Evolutionary conservation across 495 filamentous ascomycete species (phyloP).

Genomic region (Penicillium paradoxum): DNA sequence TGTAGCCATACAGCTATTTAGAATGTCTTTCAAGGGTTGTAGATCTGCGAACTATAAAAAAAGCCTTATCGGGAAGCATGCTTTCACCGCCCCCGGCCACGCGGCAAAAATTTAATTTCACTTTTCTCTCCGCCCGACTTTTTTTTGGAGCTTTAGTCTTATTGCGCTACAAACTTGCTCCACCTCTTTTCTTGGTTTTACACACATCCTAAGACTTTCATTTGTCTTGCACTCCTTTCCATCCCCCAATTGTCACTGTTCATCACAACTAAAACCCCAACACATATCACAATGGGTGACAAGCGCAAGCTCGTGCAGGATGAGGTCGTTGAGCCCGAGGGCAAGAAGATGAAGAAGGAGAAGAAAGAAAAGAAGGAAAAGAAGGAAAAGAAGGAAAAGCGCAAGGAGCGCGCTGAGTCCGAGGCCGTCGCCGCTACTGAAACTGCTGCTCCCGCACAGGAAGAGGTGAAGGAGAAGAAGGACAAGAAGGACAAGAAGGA

Average conservation of each 20-base stretch:
- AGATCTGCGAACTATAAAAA: conserved; percentile 1
- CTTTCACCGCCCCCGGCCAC: conserved; percentile 16
- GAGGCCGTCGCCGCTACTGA: conserved; percentile 9
- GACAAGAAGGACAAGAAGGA: conserved; percentile 20
- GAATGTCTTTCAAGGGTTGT: neutral
- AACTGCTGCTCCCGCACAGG: neutral
- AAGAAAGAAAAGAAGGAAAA: conserved; percentile 29
- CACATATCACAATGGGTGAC: conserved; percentile 33
- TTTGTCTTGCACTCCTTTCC: neutral
- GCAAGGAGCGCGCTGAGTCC: conserved; percentile 16
- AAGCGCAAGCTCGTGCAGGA: conserved; percentile 42
- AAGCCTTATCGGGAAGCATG: conserved; percentile 1
- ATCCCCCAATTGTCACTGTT: neutral
- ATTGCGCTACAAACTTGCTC: neutral
- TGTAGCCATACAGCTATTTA: neutral
- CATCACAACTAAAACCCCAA: neutral
- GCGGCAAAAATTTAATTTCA: conserved; percentile 26
- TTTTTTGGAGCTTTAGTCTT: conserved; percentile 22
- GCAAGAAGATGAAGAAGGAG: conserved; percentile 39
- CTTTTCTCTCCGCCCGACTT: conserved; percentile 24
- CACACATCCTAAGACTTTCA: neutral
- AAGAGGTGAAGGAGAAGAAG: conserved; percentile 14
- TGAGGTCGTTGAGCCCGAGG: conserved; percentile 30
- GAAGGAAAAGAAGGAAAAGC: conserved; percentile 25
- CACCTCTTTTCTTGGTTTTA: conserved; percentile 1